Evolutionary conservation across 1,139 yeast genomes (phyloP).

Genomic region (Zhuliangozyma parablackwelliae): DNA sequence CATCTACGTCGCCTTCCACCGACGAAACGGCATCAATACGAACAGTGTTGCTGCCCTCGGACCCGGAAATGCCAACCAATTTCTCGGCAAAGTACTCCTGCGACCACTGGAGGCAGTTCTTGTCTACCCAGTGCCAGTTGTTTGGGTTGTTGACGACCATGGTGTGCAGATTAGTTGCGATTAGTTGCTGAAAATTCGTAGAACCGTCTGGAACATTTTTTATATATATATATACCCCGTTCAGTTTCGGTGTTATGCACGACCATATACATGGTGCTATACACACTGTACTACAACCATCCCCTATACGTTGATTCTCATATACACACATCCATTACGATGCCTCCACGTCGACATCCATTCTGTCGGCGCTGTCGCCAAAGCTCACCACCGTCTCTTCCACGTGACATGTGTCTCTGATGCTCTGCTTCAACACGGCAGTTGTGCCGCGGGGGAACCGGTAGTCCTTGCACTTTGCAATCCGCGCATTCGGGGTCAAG

Average conservation of each 20-base stretch:
- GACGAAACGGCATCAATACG: slow-evolving; percentile 54
- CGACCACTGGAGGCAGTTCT: slow-evolving; percentile 92
- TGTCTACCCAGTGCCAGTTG: slow-evolving; percentile 96
- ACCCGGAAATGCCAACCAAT: slow-evolving; percentile 46
- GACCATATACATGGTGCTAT: not conserved
- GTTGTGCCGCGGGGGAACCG: slow-evolving; percentile 91
- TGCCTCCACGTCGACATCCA: slow-evolving; percentile 67
- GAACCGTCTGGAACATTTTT: no score
- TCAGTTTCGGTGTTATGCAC: no score
- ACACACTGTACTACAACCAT: not conserved
- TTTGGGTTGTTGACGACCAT: slow-evolving; percentile 52
- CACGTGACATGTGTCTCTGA: slow-evolving; percentile 64
- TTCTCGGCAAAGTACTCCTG: slow-evolving; percentile 65
- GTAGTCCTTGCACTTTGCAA: slow-evolving; percentile 73
- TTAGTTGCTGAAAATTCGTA: not conserved
- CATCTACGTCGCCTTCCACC: slow-evolving; percentile 94
- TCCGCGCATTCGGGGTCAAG: slow-evolving; percentile 86
- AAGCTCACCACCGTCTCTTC: slow-evolving; percentile 57
- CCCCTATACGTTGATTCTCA: no score
- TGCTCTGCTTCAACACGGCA: slow-evolving; percentile 64
- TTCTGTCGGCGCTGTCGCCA: slow-evolving; percentile 34
- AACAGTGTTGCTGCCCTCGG: slow-evolving; percentile 34
- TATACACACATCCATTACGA: not conserved
- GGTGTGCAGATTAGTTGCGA: slow-evolving; percentile 1
- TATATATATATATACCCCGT: no score